Evolutionary conservation across 768 basidiomycete species (phyloP).

Genomic region (Kwoniella dendrophila): DNA sequence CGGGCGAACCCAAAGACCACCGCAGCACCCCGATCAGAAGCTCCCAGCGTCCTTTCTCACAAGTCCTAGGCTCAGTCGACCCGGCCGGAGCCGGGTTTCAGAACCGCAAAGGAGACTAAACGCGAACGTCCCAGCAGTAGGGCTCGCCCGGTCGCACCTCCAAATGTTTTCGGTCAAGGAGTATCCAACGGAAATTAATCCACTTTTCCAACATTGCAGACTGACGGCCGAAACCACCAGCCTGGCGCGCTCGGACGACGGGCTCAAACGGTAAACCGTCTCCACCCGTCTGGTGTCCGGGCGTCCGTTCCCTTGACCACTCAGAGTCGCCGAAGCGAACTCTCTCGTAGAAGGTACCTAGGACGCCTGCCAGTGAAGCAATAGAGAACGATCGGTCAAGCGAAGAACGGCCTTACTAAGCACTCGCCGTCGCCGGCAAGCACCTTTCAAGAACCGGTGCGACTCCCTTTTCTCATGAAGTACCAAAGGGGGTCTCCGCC

Average conservation of each 20-base stretch:
- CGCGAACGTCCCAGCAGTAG: conserved; percentile 29
- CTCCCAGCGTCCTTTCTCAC: conserved; percentile 62
- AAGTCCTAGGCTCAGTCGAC: conserved; percentile 58
- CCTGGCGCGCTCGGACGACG: conserved; percentile 4
- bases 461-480: conserved; percentile 16
- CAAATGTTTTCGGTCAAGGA: conserved; percentile 56
- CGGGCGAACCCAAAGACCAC: too few species aligned
- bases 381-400: conserved; percentile 2
- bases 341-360: conserved; percentile 3
- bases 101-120: conserved; percentile 55
- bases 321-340: conserved; percentile 8
- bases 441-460: not conserved
- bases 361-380: not conserved
- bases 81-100: conserved; percentile 53
- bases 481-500: conserved; percentile 1
- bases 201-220: conserved; percentile 48
- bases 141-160: conserved; percentile 52
- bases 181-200: conserved; percentile 58
- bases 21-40: conserved; percentile 13
- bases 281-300: not conserved
- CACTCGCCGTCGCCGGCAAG: not conserved
- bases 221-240: conserved; percentile 12
- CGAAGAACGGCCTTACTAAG: too few species aligned
- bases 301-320: not conserved
- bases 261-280: not conserved